These are phyloP conservation scores for Cinnamomum chago DNA, from an alignment of 164 flowering plant genomes.

Conservation along the genomic window DNA sequence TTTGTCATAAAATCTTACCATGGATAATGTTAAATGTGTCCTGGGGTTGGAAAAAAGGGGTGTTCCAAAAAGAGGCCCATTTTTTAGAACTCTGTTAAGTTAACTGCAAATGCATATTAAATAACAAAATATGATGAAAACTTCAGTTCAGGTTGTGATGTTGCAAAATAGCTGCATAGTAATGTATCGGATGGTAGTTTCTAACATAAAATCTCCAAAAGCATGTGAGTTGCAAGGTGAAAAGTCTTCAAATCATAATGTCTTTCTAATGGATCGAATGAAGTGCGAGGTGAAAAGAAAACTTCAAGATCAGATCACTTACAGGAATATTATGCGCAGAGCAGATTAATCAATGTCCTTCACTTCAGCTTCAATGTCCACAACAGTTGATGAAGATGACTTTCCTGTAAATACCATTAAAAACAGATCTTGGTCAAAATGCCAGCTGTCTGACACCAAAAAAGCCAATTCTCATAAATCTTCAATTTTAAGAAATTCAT, in stretches of 20 bases:
- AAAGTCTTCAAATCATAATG: not conserved
- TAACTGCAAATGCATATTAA: no score
- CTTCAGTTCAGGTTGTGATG: no score
- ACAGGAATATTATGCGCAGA: not conserved
- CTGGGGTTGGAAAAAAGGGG: no score
- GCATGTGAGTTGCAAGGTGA: not conserved
- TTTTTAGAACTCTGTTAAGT: no score
- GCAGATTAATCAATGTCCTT: slow-evolving; percentile 63
- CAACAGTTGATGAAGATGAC: slow-evolving; percentile 40
- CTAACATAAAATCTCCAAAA: no score
- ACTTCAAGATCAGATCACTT: not conserved
- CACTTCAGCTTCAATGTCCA: slow-evolving; percentile 86
- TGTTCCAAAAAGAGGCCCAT: no score
- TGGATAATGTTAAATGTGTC: no score
- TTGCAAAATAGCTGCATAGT: no score
- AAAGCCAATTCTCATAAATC: not conserved
- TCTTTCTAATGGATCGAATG: not conserved
- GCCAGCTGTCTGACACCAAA: not conserved
- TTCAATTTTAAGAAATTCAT: not conserved
- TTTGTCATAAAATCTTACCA: no score
- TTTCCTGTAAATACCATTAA: slow-evolving; percentile 32
- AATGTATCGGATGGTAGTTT: no score
- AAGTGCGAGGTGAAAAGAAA: not conserved
- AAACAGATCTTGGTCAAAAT: not conserved
- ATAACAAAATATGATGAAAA: no score